Base-by-base conservation (phyloP, 2,329 filamentous ascomycete genomes). In the Colletotrichum liriopes region DNA sequence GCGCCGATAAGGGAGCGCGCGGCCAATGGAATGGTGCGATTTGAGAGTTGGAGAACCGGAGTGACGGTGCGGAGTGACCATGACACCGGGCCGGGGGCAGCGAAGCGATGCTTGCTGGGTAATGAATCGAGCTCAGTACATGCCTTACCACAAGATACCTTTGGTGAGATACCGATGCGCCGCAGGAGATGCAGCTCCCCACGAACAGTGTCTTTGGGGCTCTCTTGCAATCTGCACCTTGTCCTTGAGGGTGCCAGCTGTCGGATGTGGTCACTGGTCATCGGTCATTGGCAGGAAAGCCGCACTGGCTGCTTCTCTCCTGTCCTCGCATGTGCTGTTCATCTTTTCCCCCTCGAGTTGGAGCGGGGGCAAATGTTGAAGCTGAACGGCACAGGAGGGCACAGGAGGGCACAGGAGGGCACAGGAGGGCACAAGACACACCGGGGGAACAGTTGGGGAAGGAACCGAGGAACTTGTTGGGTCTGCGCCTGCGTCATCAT, bases 21-120 rank as follows among this genome's bases (percentile, higher is more conserved):
- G 35, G 35, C 68, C 68, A 71, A 71, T 71, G 51, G 41, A 29
- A 39, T 29, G 49, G 11, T 45, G 64, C 64, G 68, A 54, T 35
- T 61, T 43, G 60, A 26, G 23, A 26, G 52, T n/a, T 55, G 65
- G 52, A 43, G 43, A 62, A 26, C 26, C 8, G 26, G 59, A 47
- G 56, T 60, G 56, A 59, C 56, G 51, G 23, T 35, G 26, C n/a
- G 54, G 26, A 60, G 26, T 35, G 52, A 54, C 52, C 37, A 54
- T 52, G 58, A 49, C 59, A 63, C 52, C 45, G 52, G 43, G 20
- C 61, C 52, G 66, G 66, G 41, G 51, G 14, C 14, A 52, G 23
- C 35, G 47, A 26, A 49, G n/a, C 47, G 47, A 49, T 23, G 23
- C 9, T 49, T 12, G 9, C 4, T 49, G 23, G 47, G 23, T n/a